Conservation (phyloP, 2,329 filamentous ascomycete genomes). For the Ascochyta koolunga region DNA sequence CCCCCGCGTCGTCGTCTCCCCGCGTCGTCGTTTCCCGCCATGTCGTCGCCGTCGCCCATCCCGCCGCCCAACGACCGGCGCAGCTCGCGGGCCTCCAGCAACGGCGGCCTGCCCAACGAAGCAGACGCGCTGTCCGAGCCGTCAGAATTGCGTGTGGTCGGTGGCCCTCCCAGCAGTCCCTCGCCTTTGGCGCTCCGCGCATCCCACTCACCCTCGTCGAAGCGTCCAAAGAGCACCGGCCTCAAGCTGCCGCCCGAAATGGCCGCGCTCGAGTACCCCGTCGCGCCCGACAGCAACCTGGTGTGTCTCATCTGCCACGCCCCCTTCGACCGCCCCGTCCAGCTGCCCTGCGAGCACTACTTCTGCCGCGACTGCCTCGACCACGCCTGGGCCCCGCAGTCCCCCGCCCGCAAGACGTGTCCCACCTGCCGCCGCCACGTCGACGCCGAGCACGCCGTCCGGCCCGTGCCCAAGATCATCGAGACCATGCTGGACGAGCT, state of each 20-base stretch:
- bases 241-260: constrained; percentile 57
- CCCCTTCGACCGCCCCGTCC: constrained; percentile 64
- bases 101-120: constrained; percentile 30
- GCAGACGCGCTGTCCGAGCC: constrained; percentile 22
- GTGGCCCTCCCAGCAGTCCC: constrained; percentile 46
- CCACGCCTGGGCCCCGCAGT: constrained; percentile 44
- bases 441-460: constrained; percentile 35
- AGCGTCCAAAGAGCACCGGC: constrained; percentile 42
- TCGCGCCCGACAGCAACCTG: constrained; percentile 63
- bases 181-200: constrained; percentile 48
- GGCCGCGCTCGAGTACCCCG: constrained; percentile 63
- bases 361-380: constrained; percentile 67
- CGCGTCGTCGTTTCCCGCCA: constrained; percentile 16
- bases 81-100: constrained; percentile 44
- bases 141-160: constrained; percentile 42
- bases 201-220: constrained; percentile 46
- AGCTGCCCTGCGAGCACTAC: constrained; percentile 66
- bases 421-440: constrained; percentile 62
- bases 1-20: constrained; percentile 8
- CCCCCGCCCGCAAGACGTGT: constrained; percentile 52
- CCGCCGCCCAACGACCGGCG: constrained; percentile 45
- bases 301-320: constrained; percentile 70
- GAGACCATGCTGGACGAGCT: constrained; percentile 68
- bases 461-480: constrained; percentile 60
- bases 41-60: constrained; percentile 46